These are phyloP conservation scores for Escallonia rubra DNA, from an alignment of 129 eudicot genomes.

Conservation along the genomic window DNA sequence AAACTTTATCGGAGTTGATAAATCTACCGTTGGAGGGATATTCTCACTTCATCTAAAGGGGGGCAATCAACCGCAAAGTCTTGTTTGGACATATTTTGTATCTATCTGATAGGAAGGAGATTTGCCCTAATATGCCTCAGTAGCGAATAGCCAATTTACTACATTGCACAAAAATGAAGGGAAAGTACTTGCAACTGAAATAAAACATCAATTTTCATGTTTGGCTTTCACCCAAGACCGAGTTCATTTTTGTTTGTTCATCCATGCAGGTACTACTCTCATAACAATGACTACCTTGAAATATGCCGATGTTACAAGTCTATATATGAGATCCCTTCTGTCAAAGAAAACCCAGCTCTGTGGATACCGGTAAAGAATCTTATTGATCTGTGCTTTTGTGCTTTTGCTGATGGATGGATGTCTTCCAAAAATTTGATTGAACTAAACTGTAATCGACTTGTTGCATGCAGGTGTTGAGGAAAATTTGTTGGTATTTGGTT, in stretches of 20 bases:
- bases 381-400: background rate
- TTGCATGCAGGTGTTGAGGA: slow-evolving; percentile 59
- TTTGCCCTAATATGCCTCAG: too few relatives aligned
- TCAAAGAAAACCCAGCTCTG: slow-evolving; percentile 70
- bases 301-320: slow-evolving; percentile 92
- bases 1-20: too few relatives aligned
- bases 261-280: slow-evolving; percentile 60
- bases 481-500: slow-evolving; percentile 87
- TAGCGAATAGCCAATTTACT: too few relatives aligned
- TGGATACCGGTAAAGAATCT: slow-evolving; percentile 66
- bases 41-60: too few relatives aligned
- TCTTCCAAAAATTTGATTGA: background rate
- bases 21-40: too few relatives aligned
- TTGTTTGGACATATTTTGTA: too few relatives aligned
- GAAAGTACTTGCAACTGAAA: too few relatives aligned
- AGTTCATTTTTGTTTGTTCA: background rate
- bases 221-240: too few relatives aligned
- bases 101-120: too few relatives aligned
- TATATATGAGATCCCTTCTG: slow-evolving; percentile 86
- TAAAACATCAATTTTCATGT: too few relatives aligned
- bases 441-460: background rate
- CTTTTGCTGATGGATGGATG: background rate
- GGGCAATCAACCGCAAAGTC: too few relatives aligned
- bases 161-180: too few relatives aligned
- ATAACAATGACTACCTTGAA: slow-evolving; percentile 87